Evolutionary conservation across 2,329 filamentous ascomycete genomes (phyloP).

Genomic region (Pleoardoris graminearum): DNA sequence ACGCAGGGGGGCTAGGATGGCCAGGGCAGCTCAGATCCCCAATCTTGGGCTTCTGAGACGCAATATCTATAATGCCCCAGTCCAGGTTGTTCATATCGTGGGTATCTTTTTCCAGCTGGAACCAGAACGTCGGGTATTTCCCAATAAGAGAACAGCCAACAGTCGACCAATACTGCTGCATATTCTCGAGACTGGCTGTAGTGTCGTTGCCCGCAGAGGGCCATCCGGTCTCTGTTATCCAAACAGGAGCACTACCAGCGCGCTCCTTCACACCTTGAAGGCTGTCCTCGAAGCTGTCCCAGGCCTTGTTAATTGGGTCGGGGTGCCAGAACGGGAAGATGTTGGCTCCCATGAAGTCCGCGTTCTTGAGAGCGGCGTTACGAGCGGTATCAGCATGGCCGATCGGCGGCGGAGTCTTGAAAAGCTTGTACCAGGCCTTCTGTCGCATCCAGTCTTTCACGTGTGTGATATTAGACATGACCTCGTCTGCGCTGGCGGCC

Average conservation of each 20-base stretch:
- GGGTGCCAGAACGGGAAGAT: constrained; percentile 40
- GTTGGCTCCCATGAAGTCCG: constrained; percentile 41
- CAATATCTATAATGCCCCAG: constrained; percentile 30
- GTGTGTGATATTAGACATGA: constrained; percentile 59
- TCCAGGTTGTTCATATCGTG: constrained; percentile 23
- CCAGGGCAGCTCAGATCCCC: constrained; percentile 26
- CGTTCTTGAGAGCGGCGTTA: constrained; percentile 30
- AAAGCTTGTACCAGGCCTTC: constrained; percentile 42
- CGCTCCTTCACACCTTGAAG: constrained; percentile 26
- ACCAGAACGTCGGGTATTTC: constrained; percentile 41
- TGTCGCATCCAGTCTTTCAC: constrained; percentile 32
- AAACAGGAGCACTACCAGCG: constrained; percentile 31
- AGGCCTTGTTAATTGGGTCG: constrained; percentile 40
- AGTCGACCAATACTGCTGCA: constrained; percentile 35
- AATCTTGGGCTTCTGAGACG: constrained; percentile 20
- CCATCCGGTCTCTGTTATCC: constrained; percentile 45
- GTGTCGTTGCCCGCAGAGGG: constrained; percentile 22
- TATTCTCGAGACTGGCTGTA: constrained; percentile 14
- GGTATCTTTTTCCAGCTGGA: constrained; percentile 32
- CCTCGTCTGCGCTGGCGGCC: constrained; percentile 64
- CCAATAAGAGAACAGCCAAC: constrained; percentile 37
- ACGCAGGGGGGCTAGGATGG: neutral
- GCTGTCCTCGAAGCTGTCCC: constrained; percentile 39
- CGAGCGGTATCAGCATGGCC: constrained; percentile 41
- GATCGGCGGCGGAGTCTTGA: constrained; percentile 16